A percentile compares a stretch with the other conserved stretches of the same genome.
Evolutionary conservation across 169 alveolate genomes (phyloP).

Genomic region (Cryptosporidium parvum): DNA sequence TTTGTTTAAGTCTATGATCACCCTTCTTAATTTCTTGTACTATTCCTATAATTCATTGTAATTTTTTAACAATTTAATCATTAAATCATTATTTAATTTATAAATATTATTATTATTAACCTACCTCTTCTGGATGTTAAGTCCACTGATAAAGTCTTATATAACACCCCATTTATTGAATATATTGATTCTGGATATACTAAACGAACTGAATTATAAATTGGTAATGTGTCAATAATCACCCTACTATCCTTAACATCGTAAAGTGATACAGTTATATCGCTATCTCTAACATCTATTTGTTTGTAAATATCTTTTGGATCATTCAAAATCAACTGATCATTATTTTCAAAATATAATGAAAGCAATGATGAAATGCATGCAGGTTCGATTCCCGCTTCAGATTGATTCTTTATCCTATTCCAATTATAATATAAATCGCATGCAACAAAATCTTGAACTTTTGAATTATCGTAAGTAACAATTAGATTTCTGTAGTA

Average conservation of each 20-base stretch:
- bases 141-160: conserved; percentile 24
- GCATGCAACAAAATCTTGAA: conserved; percentile 5
- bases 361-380: conserved; percentile 3
- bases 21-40: conserved; percentile 24
- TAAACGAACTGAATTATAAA: conserved; percentile 23
- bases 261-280: conserved; percentile 21
- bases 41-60: conserved; percentile 22
- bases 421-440: conserved; percentile 65
- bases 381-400: conserved; percentile 12
- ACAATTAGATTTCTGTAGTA: conserved; percentile 19
- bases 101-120: not conserved
- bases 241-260: conserved; percentile 3
- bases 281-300: conserved; percentile 41
- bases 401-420: conserved; percentile 10
- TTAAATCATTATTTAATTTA: not conserved
- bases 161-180: conserved; percentile 53
- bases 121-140: conserved; percentile 39
- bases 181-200: conserved; percentile 63
- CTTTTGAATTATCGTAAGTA: conserved; percentile 8
- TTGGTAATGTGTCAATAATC: conserved; percentile 50
- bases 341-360: conserved; percentile 43
- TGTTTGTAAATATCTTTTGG: conserved; percentile 29
- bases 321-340: conserved; percentile 10
- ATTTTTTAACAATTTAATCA: not conserved
- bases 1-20: conserved; percentile 32